Conservation (phyloP, 1,284 basidiomycete genomes). For the Ceratobasidium sp. region DNA sequence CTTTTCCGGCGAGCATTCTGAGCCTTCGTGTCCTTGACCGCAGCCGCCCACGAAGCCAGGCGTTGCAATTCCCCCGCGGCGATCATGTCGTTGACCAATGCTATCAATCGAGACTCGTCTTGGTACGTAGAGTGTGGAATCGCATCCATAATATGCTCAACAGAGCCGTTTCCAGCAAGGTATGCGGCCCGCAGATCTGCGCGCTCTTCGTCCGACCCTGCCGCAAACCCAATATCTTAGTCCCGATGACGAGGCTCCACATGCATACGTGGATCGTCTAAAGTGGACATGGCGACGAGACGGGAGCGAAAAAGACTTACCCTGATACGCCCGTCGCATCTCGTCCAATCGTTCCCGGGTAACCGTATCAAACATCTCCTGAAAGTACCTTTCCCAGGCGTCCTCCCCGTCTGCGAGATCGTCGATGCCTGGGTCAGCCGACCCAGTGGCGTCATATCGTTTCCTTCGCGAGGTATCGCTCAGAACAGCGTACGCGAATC, state of each 20-base stretch:
- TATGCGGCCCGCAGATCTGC: constrained; percentile 84
- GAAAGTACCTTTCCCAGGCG: constrained; percentile 95
- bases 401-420: constrained; percentile 79
- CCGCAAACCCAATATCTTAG: constrained; percentile 33
- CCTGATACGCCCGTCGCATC: constrained; percentile 92
- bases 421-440: constrained; percentile 79
- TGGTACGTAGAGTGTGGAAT: constrained; percentile 86
- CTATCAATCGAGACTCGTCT: constrained; percentile 86
- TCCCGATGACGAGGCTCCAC: constrained; percentile 18
- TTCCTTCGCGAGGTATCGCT: constrained; percentile 80
- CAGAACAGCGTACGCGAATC: constrained; percentile 90
- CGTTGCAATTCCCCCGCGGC: constrained; percentile 68
- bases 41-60: constrained; percentile 75
- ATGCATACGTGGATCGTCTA: constrained; percentile 36
- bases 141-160: constrained; percentile 82
- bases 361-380: constrained; percentile 86
- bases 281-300: constrained; percentile 10
- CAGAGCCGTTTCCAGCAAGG: constrained; percentile 71
- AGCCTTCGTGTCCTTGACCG: constrained; percentile 81
- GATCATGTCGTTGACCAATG: constrained; percentile 77
- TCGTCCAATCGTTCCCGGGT: constrained; percentile 88
- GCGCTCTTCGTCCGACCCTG: constrained; percentile 87
- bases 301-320: constrained; percentile 59
- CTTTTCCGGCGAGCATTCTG: constrained; percentile 78
- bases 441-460: constrained; percentile 85